phyloP scores from a whole-genome alignment of 2,329 filamentous ascomycete species.

The Alternaria sp. region DNA sequence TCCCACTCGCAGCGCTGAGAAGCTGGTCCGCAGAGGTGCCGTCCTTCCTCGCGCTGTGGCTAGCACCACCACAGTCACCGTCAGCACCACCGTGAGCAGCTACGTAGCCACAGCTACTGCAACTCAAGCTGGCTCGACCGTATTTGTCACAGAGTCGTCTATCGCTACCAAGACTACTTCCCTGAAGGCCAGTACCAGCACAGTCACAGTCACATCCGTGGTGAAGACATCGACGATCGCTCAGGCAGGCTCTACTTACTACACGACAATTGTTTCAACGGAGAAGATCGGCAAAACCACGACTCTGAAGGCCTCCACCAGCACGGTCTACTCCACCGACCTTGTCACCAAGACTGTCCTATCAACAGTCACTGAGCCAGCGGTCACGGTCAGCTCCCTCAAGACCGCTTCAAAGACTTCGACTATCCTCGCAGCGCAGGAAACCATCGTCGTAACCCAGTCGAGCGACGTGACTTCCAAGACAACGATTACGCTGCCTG shows the following conservation, averaged over 20 bases:
- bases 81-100: conserved; percentile 32
- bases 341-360: conserved; percentile 13
- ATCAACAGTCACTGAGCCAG: conserved; percentile 21
- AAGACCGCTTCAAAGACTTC: conserved; percentile 17
- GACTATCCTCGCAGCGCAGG: conserved; percentile 12
- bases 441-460: conserved; percentile 16
- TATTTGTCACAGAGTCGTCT: conserved; percentile 15
- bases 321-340: conserved; percentile 14
- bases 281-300: conserved; percentile 22
- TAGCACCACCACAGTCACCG: conserved; percentile 29
- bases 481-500: conserved; percentile 27
- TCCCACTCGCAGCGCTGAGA: conserved; percentile 25
- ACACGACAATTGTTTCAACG: conserved; percentile 22
- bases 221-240: conserved; percentile 29
- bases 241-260: conserved; percentile 27
- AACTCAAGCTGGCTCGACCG: conserved; percentile 21
- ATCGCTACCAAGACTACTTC: conserved; percentile 15
- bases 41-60: conserved; percentile 18
- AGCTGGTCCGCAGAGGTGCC: conserved; percentile 21
- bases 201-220: conserved; percentile 24
- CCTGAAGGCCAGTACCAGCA: conserved; percentile 23
- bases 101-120: conserved; percentile 23
- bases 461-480: conserved; percentile 17
- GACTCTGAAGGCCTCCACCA: conserved; percentile 24
- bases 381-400: conserved; percentile 27